Conservation (phyloP, 768 basidiomycete species). For the Chalciporus chontae region DNA sequence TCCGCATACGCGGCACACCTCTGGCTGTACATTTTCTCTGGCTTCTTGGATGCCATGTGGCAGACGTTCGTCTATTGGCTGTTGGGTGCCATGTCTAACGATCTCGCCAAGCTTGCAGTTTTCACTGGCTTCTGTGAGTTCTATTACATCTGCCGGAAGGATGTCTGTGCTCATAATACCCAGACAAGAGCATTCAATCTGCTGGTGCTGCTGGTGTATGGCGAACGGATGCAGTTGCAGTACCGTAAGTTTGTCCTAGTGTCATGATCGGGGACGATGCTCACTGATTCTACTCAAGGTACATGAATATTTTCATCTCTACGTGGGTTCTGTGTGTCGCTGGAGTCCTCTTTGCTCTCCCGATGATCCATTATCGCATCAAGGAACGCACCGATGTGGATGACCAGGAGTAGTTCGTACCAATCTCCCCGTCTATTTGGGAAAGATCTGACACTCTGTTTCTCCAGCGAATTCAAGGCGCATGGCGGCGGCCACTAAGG, state of each 20-base stretch:
- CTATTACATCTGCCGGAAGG: neutral
- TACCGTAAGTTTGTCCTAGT: constrained; percentile 47
- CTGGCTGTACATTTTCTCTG: constrained; percentile 68
- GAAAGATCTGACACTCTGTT: neutral
- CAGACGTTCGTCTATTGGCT: constrained; percentile 82
- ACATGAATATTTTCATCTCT: constrained; percentile 69
- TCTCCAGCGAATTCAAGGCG: constrained; percentile 11
- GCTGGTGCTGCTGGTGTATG: constrained; percentile 73
- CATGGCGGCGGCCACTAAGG: neutral
- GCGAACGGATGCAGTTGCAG: constrained; percentile 60
- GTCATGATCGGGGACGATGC: neutral
- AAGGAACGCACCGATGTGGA: constrained; percentile 53
- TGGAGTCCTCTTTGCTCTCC: constrained; percentile 63
- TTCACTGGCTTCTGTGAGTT: constrained; percentile 78
- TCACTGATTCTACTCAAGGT: constrained; percentile 29
- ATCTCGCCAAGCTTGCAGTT: constrained; percentile 74
- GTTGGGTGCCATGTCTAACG: constrained; percentile 84
- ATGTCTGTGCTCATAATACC: constrained; percentile 2
- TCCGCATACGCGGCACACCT: constrained; percentile 50
- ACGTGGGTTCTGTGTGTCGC: constrained; percentile 70
- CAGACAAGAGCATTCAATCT: constrained; percentile 73
- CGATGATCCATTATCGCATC: constrained; percentile 72
- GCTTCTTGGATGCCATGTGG: constrained; percentile 81
- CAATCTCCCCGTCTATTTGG: neutral
- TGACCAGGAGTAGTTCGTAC: constrained; percentile 48